Evolutionary conservation across 2,329 filamentous ascomycete genomes (phyloP).

Genomic region (Trematosphaeria pertusa): DNA sequence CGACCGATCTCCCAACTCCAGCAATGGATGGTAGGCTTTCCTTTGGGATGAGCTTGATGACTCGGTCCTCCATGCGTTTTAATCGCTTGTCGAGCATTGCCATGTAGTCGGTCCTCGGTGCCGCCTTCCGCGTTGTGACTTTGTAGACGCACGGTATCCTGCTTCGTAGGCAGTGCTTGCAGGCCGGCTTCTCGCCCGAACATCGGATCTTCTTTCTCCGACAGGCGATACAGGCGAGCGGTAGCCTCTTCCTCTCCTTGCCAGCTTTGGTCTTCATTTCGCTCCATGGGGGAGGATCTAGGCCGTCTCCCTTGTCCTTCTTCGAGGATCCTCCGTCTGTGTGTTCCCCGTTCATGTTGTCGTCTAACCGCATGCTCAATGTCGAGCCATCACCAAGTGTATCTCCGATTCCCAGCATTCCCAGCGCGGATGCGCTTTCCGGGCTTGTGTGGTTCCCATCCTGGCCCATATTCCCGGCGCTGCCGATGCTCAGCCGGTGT

Average conservation of each 20-base stretch:
- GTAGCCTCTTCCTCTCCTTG: conserved; percentile 92
- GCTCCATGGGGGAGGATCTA: conserved; percentile 55
- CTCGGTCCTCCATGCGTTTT: conserved; percentile 96
- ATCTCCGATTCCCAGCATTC: conserved; percentile 40
- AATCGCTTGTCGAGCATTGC: conserved; percentile 96
- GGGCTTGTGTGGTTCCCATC: conserved; percentile 46
- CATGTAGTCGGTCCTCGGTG: conserved; percentile 97
- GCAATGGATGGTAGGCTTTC: conserved; percentile 74
- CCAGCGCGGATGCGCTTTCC: conserved; percentile 41
- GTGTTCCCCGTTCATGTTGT: conserved; percentile 29
- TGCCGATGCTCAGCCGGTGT: conserved; percentile 42
- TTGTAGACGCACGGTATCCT: conserved; percentile 98
- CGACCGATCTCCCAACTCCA: conserved; percentile 77
- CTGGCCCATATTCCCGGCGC: conserved; percentile 31
- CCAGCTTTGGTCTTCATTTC: conserved; percentile 72
- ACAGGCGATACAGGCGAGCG: conserved; percentile 93
- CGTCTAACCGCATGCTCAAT: conserved; percentile 34
- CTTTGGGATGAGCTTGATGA: conserved; percentile 94
- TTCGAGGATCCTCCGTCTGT: conserved; percentile 30
- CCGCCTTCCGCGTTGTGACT: conserved; percentile 91
- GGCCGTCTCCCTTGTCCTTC: conserved; percentile 38
- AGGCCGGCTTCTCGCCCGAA: conserved; percentile 95
- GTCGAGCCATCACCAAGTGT: conserved; percentile 31
- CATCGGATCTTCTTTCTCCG: conserved; percentile 97
- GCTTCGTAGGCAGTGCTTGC: conserved; percentile 92